These are phyloP conservation scores for Saccharomycopsis sp. DNA, from an alignment of 805 yeast genomes.

Conservation along the genomic window DNA sequence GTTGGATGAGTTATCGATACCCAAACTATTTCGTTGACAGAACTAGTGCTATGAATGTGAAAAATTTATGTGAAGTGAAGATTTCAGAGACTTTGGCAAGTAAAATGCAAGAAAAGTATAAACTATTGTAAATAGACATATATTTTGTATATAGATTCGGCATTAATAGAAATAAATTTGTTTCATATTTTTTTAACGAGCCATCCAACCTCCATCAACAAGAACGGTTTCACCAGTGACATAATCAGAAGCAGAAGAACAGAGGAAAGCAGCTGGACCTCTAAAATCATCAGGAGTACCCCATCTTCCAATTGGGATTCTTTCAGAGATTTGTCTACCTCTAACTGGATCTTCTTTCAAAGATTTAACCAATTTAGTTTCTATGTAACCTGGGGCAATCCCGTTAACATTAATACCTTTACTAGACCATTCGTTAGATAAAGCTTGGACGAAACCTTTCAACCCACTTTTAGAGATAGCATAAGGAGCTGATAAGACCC, in stretches of 20 bases:
- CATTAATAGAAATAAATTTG: not conserved
- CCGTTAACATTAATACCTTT: constrained; percentile 30
- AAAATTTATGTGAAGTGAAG: constrained; percentile 54
- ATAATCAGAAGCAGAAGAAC: constrained; percentile 43
- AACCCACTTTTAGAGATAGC: constrained; percentile 30
- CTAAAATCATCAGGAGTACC: constrained; percentile 43
- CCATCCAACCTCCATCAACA: constrained; percentile 28
- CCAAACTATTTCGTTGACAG: constrained; percentile 75
- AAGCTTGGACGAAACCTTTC: constrained; percentile 25
- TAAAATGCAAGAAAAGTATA: not conserved
- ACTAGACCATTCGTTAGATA: constrained; percentile 30
- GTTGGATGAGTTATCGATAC: constrained; percentile 86
- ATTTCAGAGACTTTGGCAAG: constrained; percentile 33
- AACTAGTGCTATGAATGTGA: constrained; percentile 65
- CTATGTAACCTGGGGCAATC: constrained; percentile 31
- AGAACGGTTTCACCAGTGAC: constrained; percentile 44
- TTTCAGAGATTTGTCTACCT: constrained; percentile 24
- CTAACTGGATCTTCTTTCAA: constrained; percentile 23
- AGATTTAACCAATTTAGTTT: constrained; percentile 27
- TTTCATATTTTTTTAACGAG: constrained; percentile 28
- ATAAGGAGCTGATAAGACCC: constrained; percentile 33
- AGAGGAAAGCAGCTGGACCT: constrained; percentile 35
- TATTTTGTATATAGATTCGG: not conserved
- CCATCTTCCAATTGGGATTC: constrained; percentile 43
- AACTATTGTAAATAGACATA: not conserved